Conservation (phyloP, 2,329 filamentous ascomycete genomes). For the Endocalyx cinctus region DNA sequence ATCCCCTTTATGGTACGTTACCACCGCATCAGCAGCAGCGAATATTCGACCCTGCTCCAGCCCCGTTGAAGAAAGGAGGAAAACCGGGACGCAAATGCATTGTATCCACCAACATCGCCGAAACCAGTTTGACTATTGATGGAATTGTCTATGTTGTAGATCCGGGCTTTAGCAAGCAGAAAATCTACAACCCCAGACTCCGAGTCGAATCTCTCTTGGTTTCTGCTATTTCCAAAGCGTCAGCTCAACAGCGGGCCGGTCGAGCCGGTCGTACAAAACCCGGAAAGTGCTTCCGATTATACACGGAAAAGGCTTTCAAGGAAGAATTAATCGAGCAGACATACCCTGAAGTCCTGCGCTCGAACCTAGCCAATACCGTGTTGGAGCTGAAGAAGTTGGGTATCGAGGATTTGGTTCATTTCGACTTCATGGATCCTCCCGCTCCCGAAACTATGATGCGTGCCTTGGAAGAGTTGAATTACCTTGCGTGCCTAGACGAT, state of each 20-base stretch:
- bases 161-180: conserved; percentile 98
- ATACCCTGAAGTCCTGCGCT: conserved; percentile 90
- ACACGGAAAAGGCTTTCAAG: conserved; percentile 94
- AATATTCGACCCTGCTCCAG: conserved; percentile 88
- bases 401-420: conserved; percentile 92
- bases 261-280: conserved; percentile 98
- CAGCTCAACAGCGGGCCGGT: conserved; percentile 94
- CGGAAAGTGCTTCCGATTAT: conserved; percentile 96
- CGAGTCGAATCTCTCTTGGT: conserved; percentile 96
- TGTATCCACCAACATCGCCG: conserved; percentile 94
- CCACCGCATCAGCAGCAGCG: conserved; percentile 90
- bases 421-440: conserved; percentile 97
- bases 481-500: conserved; percentile 91
- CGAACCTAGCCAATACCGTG: conserved; percentile 91
- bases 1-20: conserved; percentile 89
- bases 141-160: conserved; percentile 99
- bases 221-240: conserved; percentile 95
- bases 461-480: conserved; percentile 94
- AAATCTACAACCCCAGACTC: conserved; percentile 96
- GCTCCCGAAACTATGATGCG: conserved; percentile 98
- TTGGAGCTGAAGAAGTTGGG: conserved; percentile 96
- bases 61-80: conserved; percentile 67
- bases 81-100: conserved; percentile 90
- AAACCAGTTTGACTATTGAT: conserved; percentile 95
- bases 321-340: conserved; percentile 97